Evolutionary conservation across 441 rosid species (phyloP), one percentile per base, ranked within the genome.

Genomic region (Omphalea diandra): DNA sequence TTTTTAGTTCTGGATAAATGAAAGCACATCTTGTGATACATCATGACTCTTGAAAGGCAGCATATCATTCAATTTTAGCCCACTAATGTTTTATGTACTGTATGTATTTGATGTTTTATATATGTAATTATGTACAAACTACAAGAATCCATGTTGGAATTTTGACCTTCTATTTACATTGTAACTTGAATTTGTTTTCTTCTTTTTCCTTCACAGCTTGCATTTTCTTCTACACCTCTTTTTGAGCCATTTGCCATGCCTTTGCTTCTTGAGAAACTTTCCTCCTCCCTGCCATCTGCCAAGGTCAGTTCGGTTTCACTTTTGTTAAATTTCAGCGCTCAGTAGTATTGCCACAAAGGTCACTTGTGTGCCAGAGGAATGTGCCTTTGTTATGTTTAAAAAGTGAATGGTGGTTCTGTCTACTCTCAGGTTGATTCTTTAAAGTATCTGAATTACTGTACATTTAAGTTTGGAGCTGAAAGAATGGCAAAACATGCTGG

Each of bases 211-310:
- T 46, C 54, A 61, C 88, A 92, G 99, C 76, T 73, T 73, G 94
- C 99, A 57, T 77, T 92, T 76, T 83, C 96, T 38, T 86, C 94
- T 18, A 85, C 98, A 0, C 87, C 98, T 36, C 84, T 90, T 54
- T 90, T 89, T 78, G 99, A 90, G 82, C 96, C 99, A 64, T 94
- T 81, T 83, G 87, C 86, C 74, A 73, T 92, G 74, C 98, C 94
- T 0, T 80, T 94, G 77, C 90, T 94, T 71, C 90, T 94, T 67
- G 98, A 90, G 80, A 94, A 94, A 75, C 96, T 94, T 72, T 89
- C 97, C 54, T 92, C 99, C 70, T 82, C 96, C 69, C 79, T 94
- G 79, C 85, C 86, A 38, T 81, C 83, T 18, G 98, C 98, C 63
- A 92, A 90, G 98, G 99, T 89, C 56, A 60, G 89, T 74, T 62